These are phyloP conservation scores for Aspergillus unguis DNA, from an alignment of 2,329 filamentous ascomycete species.

Conservation along the genomic window DNA sequence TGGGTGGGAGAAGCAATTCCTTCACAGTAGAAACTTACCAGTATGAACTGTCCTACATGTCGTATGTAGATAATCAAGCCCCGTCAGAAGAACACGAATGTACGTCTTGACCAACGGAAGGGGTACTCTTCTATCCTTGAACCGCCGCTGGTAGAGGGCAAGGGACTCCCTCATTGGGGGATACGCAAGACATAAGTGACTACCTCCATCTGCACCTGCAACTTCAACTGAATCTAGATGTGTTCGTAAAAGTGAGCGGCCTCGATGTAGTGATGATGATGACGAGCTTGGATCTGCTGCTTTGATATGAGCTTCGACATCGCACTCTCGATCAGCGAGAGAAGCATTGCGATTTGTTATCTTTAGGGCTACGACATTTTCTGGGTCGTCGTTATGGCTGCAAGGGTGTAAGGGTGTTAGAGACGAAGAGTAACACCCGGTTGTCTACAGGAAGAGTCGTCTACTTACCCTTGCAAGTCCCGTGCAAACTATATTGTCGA, in stretches of 20 bases:
- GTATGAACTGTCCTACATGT: slow-evolving; percentile 43
- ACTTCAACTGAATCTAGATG: slow-evolving; percentile 36
- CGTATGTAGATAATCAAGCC: slow-evolving; percentile 45
- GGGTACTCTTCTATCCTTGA: slow-evolving; percentile 29
- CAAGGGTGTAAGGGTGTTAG: slow-evolving; percentile 23
- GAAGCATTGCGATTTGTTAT: slow-evolving; percentile 26
- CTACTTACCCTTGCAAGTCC: slow-evolving; percentile 25
- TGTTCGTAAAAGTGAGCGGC: slow-evolving; percentile 34
- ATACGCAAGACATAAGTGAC: slow-evolving; percentile 39
- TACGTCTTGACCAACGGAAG: slow-evolving; percentile 35
- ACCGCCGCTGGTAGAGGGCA: slow-evolving; percentile 34
- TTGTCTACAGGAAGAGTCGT: slow-evolving; percentile 6
- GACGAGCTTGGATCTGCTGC: slow-evolving; percentile 21
- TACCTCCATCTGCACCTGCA: slow-evolving; percentile 24
- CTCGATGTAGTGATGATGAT: slow-evolving; percentile 24
- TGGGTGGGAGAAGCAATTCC: slow-evolving; percentile 9
- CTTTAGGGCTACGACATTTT: slow-evolving; percentile 28
- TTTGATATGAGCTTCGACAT: slow-evolving; percentile 34
- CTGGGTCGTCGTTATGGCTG: slow-evolving; percentile 25
- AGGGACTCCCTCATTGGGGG: slow-evolving; percentile 40
- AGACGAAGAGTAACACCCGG: slow-evolving; percentile 11
- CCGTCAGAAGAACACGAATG: slow-evolving; percentile 38
- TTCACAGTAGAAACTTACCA: slow-evolving; percentile 25
- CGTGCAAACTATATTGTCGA: slow-evolving; percentile 36
- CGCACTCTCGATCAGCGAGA: slow-evolving; percentile 26